Evolutionary conservation across 2,329 filamentous ascomycete species (phyloP).

Genomic region (Beauveria sp.): DNA sequence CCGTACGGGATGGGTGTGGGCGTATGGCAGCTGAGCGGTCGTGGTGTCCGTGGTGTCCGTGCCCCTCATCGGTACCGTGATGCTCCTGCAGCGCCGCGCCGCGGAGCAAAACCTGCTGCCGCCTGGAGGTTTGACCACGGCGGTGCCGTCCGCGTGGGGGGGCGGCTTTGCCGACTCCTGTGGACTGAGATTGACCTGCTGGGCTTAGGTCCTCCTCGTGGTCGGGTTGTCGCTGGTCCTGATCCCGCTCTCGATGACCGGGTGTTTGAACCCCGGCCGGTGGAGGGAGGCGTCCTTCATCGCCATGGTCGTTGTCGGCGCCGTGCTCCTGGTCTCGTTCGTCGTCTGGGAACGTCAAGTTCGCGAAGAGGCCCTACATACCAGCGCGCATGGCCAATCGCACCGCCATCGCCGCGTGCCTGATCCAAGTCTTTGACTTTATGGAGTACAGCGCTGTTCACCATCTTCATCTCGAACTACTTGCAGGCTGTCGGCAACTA

Average conservation of each 20-base stretch:
- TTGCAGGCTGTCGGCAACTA: no score
- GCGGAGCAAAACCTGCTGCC: not conserved
- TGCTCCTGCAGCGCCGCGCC: constrained; percentile 25
- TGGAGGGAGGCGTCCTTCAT: constrained; percentile 28
- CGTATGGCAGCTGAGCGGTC: constrained; percentile 33
- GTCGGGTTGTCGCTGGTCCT: constrained; percentile 26
- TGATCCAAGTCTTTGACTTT: no score
- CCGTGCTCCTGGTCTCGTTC: constrained; percentile 19
- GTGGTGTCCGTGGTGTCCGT: constrained; percentile 26
- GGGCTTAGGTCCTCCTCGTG: constrained; percentile 24
- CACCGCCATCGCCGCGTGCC: no score
- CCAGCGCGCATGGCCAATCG: constrained; percentile 16
- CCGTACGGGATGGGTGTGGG: constrained; percentile 31
- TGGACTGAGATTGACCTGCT: constrained; percentile 26
- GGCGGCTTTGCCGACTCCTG: constrained; percentile 17
- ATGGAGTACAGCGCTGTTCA: no score
- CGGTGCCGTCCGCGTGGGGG: not conserved
- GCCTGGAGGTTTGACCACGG: not conserved
- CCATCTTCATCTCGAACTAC: no score
- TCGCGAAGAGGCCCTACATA: constrained; percentile 29
- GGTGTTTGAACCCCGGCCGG: constrained; percentile 22
- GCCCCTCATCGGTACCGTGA: constrained; percentile 25
- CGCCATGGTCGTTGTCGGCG: constrained; percentile 25
- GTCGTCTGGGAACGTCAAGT: constrained; percentile 30
- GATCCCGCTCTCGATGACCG: constrained; percentile 29